Conservation (phyloP, 331 rosid species). For the Pyrus hybrid region DNA sequence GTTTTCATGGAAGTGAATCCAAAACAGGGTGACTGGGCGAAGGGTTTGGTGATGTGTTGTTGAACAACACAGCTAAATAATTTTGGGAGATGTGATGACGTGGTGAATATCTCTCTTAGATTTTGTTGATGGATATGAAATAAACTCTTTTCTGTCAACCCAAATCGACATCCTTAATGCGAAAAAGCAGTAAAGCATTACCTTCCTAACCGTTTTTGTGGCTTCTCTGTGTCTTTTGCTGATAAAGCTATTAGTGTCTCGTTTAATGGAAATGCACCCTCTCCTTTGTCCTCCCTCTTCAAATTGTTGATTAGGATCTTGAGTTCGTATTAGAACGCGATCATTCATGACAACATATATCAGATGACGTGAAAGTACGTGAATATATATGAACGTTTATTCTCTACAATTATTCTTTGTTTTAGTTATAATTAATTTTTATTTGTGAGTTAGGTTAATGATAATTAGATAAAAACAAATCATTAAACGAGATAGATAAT, state of each 20-base stretch:
- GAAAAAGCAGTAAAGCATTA: not conserved
- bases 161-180: not conserved
- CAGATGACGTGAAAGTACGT: too few species aligned
- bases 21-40: not conserved
- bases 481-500: too few species aligned
- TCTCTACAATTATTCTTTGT: too few species aligned
- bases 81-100: constrained; percentile 6
- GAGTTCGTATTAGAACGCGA: not conserved
- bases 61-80: constrained; percentile 31
- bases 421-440: too few species aligned
- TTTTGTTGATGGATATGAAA: constrained; percentile 24
- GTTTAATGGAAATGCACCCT: not conserved
- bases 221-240: not conserved
- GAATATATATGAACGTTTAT: rapidly evolving
- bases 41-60: constrained; percentile 24
- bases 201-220: constrained; percentile 3
- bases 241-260: not conserved
- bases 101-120: constrained; percentile 23
- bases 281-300: not conserved
- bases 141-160: not conserved
- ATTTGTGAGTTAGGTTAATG: too few species aligned
- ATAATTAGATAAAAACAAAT: too few species aligned
- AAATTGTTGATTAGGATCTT: not conserved
- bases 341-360: not conserved
- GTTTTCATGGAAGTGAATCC: not conserved